Base-by-base conservation (phyloP, 2,329 filamentous ascomycete genomes). In the Paracoccidioides brasiliensis region DNA sequence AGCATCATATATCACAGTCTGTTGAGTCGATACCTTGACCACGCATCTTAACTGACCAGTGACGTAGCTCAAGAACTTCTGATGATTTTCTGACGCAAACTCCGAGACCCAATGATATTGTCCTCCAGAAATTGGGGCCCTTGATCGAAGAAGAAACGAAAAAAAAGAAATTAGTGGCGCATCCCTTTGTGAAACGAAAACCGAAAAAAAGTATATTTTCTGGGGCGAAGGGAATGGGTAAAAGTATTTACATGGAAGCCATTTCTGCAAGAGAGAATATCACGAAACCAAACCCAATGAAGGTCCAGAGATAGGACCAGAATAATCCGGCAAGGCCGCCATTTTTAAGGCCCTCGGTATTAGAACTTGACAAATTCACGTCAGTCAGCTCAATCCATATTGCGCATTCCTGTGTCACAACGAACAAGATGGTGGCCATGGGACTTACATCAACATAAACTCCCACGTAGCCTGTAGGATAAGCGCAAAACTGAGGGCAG, bases 231-330 rank as follows among this genome's bases (percentile, higher is more conserved):
- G 22, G 15, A 50, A 52, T 44, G 10, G 6, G 7, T 30, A 5
- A 41, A 15, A 4, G 35, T 9, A 55, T 58, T 55, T 54, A 66
- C 64, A 73, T 74, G 1, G 67, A 70, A 9, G 68, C 67, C 70
- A 89, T 76, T 67, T 94, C 88, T 0, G 85, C 80, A 64, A 91
- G 74, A 3, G 70, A 70, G 14, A 61, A 60, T 35, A 71, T 65
- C 15, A 90, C 76, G 30, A 82, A 83, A 5, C 86, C 84, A 32
- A 85, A 79, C 0, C 85, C 84, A 5, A 90, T 81, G 15, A 85
- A 71, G 35, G 84, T 70, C 60, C 67, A 67, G 5, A 72, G 56
- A 55, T 64, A 71, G 0, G 66, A 64, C 57, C 64, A 69, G 38
- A 67, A 62, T 30, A 68, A 43, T 3, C 61, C 61, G 30, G 60